These are phyloP conservation scores for Phytophthora cactorum DNA, from an alignment of 352 stramenopile genomes.

Conservation along the genomic window DNA sequence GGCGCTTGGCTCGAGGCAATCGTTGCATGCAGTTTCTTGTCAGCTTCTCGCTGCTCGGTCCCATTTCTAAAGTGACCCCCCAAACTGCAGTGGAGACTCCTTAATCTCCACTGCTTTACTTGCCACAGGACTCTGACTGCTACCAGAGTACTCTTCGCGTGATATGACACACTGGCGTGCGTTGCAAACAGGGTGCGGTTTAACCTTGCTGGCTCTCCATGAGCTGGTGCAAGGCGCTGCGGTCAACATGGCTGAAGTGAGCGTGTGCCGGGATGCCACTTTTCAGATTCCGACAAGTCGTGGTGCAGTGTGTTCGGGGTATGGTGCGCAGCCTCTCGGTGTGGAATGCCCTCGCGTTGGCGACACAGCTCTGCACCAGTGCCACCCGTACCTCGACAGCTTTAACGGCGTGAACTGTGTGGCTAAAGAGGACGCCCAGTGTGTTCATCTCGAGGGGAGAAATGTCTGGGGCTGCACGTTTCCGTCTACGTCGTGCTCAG, in stretches of 20 bases:
- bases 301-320: constrained; percentile 41
- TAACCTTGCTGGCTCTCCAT: constrained; percentile 11
- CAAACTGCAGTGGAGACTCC: constrained; percentile 14
- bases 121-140: constrained; percentile 4
- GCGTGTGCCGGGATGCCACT: constrained; percentile 54
- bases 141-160: constrained; percentile 11
- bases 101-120: constrained; percentile 20
- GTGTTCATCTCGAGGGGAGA: constrained; percentile 30
- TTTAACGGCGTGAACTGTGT: constrained; percentile 34
- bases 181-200: constrained; percentile 10
- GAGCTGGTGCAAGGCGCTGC: constrained; percentile 4
- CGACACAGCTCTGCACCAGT: constrained; percentile 36
- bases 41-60: constrained; percentile 22
- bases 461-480: constrained; percentile 52
- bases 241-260: constrained; percentile 18
- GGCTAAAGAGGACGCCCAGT: constrained; percentile 46
- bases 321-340: constrained; percentile 28
- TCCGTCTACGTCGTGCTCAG: constrained; percentile 37
- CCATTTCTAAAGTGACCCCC: constrained; percentile 32
- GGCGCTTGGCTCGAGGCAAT: background rate
- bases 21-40: constrained; percentile 4
- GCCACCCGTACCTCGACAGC: constrained; percentile 42
- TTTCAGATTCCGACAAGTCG: constrained; percentile 36
- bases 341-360: constrained; percentile 38
- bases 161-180: constrained; percentile 15